These are phyloP conservation scores for Arthromyces matolae DNA, from an alignment of 768 basidiomycete genomes.

Conservation along the genomic window DNA sequence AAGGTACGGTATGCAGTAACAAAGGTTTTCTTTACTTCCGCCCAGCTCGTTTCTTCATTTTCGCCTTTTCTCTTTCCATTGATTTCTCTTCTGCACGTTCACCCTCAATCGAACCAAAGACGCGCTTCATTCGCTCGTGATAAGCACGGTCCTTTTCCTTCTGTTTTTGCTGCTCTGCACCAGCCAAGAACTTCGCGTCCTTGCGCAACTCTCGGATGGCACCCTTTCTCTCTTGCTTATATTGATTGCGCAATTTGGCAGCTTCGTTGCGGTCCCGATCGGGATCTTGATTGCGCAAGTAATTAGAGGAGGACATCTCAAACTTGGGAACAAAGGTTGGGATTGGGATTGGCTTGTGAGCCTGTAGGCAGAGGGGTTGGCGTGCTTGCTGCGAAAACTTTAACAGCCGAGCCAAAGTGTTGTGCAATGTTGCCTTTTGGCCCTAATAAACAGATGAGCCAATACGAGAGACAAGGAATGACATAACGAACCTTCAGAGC, in stretches of 20 bases:
- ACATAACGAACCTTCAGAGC: constrained; percentile 48
- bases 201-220: constrained; percentile 95
- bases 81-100: constrained; percentile 96
- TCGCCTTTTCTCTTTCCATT: constrained; percentile 78
- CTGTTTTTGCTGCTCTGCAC: constrained; percentile 81
- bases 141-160: constrained; percentile 81
- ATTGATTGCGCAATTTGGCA: constrained; percentile 78
- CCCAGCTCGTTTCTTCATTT: constrained; percentile 73
- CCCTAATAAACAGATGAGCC: constrained; percentile 36
- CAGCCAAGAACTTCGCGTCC: constrained; percentile 90
- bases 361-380: constrained; percentile 77
- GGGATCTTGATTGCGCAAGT: constrained; percentile 80
- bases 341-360: constrained; percentile 96
- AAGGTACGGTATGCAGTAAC: too few relatives aligned
- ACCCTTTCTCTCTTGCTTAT: constrained; percentile 95
- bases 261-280: constrained; percentile 88
- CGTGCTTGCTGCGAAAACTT: constrained; percentile 73
- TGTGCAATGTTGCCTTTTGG: constrained; percentile 40
- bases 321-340: constrained; percentile 93
- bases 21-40: constrained; percentile 45
- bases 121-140: constrained; percentile 78
- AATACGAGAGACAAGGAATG: constrained; percentile 5
- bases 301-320: constrained; percentile 69
- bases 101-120: constrained; percentile 69
- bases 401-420: constrained; percentile 57